Base-by-base conservation (phyloP, 352 stramenopile species). In the Saprolegnia parasitica region DNA sequence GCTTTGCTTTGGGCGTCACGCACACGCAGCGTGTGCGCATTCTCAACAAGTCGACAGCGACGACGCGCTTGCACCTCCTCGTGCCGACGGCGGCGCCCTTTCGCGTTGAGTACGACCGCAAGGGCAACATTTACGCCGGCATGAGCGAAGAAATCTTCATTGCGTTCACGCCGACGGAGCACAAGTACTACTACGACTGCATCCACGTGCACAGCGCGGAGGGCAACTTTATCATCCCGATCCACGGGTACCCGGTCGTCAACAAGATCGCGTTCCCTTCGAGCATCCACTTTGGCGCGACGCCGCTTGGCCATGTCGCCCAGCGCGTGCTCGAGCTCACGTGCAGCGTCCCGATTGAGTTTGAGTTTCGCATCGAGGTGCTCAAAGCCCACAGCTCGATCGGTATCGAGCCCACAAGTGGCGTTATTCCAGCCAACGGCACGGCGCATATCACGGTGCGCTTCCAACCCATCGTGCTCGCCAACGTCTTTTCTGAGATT, bases 181-280 rank as follows among this genome's bases (percentile, higher is more conserved):
- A 88, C 58, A 87, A 93, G 64, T 97, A 96, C 76, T 91, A 96
- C 75, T 93, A 95, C 77, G 90, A 96, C 76, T 93, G 82, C 60
- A 73, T 97, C 50, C 77, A 88, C 40, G 79, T 96, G 56, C 74
- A 73, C 18, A 87, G 84, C 66, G 83, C 91, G 61, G 77, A 94
- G 37, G 79, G 80, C 42, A 78, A 75, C 50, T 78, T 84, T 9
- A 68, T 93, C 42, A 74, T 97, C 26, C 88, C 89, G 29, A 54
- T 97, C 13, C 90, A 97, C 65, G 90, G 83, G 4, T 97, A 97
- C 58, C 89, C 89, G 13, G 87, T 92, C 23, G 75, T 91, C 42
- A 95, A 95, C 62, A 63, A 88, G 56, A 3, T 56, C 11, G 32
- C 76, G 13, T 95, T 97, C 40, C 88, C 88, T 5, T 71, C 76